Base-by-base conservation (phyloP, 805 yeast genomes). In the Metschnikowia anglica region DNA sequence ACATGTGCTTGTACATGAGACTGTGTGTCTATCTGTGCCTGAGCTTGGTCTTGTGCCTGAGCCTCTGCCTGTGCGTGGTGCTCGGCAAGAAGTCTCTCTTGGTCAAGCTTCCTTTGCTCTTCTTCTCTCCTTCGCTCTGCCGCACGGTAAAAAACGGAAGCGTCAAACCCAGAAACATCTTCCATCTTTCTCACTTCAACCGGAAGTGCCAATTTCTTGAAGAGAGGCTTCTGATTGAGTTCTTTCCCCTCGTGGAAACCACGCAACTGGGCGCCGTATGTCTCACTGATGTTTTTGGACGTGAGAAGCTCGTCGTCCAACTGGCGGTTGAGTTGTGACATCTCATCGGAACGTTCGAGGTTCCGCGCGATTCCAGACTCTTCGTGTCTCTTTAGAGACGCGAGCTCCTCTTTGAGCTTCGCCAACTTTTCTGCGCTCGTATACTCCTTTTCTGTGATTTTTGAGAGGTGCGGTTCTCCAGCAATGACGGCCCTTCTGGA, bases 401-500 rank as follows among this genome's bases (percentile, higher is more conserved):
- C 57, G 12, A 64, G 39, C 20, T 66, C 67, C 4, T 41, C 38
- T 17, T 58, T 50, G 27, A 68, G 56, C 18, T 44, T 26, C 3
- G 48, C 51, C 20, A 63, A 29, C 12, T 40, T 43, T 5, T 31
- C 47, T 5, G 47, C 27, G 3, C 52, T 53, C 26, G 57, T 58
- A 13, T 47, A 44, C n/a, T 41, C 44, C 5, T 51, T 43, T 2
- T 55, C 62, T 16, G 36, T 37, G 33, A 64, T 48, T 13, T 54
- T 48, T 38, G 44, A 43, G 41, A 36, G 46, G 32, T 26, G 31
- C 21, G 33, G 51, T 25, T 47, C 52, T 8, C 35, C 49, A 24
- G 41, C 52, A 25, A 65, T 53, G 6, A 70, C 43, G 1, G 59
- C 54, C 19, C 56, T 50, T 20, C 65, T 56, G 49, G 68, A 60